These are phyloP conservation scores for Vaucheria bursata DNA, from an alignment of 352 stramenopile species.

Conservation along the genomic window DNA sequence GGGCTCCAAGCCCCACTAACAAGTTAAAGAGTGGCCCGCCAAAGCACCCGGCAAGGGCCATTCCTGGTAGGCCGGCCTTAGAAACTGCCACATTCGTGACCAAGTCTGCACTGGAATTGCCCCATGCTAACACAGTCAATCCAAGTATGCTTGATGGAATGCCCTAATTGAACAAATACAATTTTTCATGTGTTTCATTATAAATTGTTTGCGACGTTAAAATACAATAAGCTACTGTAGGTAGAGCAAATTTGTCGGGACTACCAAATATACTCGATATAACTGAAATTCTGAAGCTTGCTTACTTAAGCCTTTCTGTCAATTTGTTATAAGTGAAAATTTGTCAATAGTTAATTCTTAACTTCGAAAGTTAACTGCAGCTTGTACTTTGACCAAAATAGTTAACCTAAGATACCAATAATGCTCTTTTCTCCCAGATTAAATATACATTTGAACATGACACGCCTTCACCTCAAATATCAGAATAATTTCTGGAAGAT, in stretches of 20 bases:
- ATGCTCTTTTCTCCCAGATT: too few relatives aligned
- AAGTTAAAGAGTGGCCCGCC: constrained; percentile 51
- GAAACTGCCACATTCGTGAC: constrained; percentile 73
- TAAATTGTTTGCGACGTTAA: constrained; percentile 47
- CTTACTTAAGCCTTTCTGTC: too few relatives aligned
- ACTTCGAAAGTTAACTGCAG: too few relatives aligned
- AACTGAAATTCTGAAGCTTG: background rate
- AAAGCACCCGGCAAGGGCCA: constrained; percentile 56
- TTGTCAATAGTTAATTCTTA: too few relatives aligned
- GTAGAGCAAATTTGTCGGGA: too few relatives aligned
- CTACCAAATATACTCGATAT: constrained; percentile 49
- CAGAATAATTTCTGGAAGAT: too few relatives aligned
- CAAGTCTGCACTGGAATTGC: constrained; percentile 72
- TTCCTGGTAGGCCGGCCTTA: constrained; percentile 59
- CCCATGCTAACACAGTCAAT: constrained; percentile 73
- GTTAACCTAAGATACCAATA: too few relatives aligned
- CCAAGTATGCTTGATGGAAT: constrained; percentile 66
- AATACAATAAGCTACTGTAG: constrained; percentile 44
- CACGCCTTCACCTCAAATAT: too few relatives aligned
- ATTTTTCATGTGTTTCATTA: constrained; percentile 61
- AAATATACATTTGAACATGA: too few relatives aligned
- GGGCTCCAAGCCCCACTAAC: constrained; percentile 50
- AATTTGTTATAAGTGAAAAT: too few relatives aligned
- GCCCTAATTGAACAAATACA: too few relatives aligned
- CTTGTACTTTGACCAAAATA: too few relatives aligned